Percentiles rank a stretch among this genome's conserved stretches.
Evolutionary conservation across 257 asterid genomes (phyloP).

Genomic region (Cruciata laevipes): DNA sequence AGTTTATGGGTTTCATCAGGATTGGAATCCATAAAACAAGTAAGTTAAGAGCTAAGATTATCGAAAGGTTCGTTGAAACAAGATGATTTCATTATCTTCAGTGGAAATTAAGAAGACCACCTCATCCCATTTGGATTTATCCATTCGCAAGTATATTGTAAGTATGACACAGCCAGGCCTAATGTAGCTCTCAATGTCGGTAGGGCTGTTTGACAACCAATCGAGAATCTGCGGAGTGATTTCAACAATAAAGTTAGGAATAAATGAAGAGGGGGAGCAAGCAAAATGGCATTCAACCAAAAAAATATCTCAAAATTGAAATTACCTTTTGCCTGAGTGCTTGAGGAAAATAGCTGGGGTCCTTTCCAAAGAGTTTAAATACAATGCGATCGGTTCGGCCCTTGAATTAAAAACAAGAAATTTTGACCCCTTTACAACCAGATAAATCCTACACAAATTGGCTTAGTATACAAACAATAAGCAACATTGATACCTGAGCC

Average conservation of each 20-base stretch:
- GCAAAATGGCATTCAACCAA: constrained; percentile 3
- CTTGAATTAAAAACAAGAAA: constrained; percentile 34
- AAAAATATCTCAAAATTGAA: not conserved
- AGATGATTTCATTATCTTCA: constrained; percentile 1
- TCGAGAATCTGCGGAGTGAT: constrained; percentile 66
- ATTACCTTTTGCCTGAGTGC: constrained; percentile 69
- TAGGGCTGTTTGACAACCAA: constrained; percentile 89
- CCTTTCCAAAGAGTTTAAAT: constrained; percentile 80
- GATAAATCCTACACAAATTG: constrained; percentile 4
- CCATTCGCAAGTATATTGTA: constrained; percentile 78
- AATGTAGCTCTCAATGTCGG: constrained; percentile 90
- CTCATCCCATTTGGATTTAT: constrained; percentile 68
- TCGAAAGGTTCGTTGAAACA: not conserved
- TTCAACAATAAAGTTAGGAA: not conserved
- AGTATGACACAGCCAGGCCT: constrained; percentile 87
- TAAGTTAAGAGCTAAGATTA: not conserved
- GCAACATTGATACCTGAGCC: constrained; percentile 50
- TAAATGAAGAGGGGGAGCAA: constrained; percentile 9
- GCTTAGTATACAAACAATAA: constrained; percentile 1
- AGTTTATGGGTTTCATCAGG: constrained; percentile 6
- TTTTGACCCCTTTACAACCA: not conserved
- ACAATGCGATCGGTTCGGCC: constrained; percentile 80
- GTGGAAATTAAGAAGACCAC: constrained; percentile 28
- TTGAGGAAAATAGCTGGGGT: constrained; percentile 67
- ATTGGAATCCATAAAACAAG: constrained; percentile 2